A percentile compares a stretch with the other conserved stretches of the same genome.
Evolutionary conservation across 768 basidiomycete genomes (phyloP).

Genomic region (Tulasnella sp.): DNA sequence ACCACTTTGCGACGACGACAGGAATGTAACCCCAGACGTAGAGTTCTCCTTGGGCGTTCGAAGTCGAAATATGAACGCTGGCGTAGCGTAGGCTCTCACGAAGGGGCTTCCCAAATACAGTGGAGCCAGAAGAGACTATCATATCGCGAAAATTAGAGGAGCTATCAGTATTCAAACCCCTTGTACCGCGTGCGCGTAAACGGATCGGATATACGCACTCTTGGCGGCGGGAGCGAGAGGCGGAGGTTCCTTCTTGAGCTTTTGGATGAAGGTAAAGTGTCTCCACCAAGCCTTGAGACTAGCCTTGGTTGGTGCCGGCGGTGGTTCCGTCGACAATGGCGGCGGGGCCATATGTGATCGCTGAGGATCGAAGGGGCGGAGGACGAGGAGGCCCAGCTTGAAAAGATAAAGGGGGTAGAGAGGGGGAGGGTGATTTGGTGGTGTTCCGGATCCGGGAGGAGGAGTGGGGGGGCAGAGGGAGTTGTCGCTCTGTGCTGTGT

Average conservation of each 20-base stretch:
- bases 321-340: slow-evolving; percentile 13
- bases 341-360: slow-evolving; percentile 27
- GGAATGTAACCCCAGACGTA: slow-evolving; percentile 95
- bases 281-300: slow-evolving; percentile 80
- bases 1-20: slow-evolving; percentile 97
- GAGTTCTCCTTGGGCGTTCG: slow-evolving; percentile 72
- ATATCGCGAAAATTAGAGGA: not conserved
- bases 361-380: slow-evolving; percentile 26
- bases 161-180: not conserved
- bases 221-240: slow-evolving; percentile 35
- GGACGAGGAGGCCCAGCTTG: slow-evolving; percentile 26
- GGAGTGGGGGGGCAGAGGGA: not conserved
- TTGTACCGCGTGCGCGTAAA: not conserved
- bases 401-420: slow-evolving; percentile 21
- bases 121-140: slow-evolving; percentile 24
- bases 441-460: not conserved
- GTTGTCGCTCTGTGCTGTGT: not conserved
- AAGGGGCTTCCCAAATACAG: slow-evolving; percentile 81
- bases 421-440: not conserved
- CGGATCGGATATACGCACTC: slow-evolving; percentile 38
- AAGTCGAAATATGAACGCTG: slow-evolving; percentile 89
- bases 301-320: slow-evolving; percentile 40
- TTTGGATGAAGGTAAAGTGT: slow-evolving; percentile 64
- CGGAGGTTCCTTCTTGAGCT: slow-evolving; percentile 49
- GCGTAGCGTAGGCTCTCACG: slow-evolving; percentile 80